Evolutionary conservation across 768 basidiomycete genomes (phyloP).

Genomic region (Cystofilobasidium capitatum): DNA sequence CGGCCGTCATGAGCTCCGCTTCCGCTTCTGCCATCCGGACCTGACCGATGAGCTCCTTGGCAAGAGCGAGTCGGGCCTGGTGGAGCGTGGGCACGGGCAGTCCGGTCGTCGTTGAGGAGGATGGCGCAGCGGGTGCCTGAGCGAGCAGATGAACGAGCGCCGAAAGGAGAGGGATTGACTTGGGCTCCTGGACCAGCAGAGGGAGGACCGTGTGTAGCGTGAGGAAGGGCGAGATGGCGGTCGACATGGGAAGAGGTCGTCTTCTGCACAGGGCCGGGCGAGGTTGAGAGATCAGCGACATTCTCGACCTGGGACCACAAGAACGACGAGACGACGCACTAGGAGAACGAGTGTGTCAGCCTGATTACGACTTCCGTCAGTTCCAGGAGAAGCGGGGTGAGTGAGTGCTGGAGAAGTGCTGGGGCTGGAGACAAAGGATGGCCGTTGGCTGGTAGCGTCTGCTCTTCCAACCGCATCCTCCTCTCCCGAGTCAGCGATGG

Average conservation of each 20-base stretch:
- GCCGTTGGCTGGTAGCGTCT: too few species aligned
- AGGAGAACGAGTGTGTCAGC: too few species aligned
- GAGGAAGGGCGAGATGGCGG: conserved; percentile 7
- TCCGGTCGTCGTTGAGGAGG: background rate
- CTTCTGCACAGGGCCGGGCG: background rate
- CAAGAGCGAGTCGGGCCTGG: background rate
- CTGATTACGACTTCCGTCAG: too few species aligned
- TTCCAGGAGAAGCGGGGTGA: too few species aligned
- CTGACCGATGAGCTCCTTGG: background rate
- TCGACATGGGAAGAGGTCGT: background rate
- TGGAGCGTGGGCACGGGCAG: background rate
- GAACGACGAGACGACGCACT: too few species aligned
- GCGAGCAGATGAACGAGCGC: conserved; percentile 3
- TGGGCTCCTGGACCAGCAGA: background rate
- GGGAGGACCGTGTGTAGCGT: conserved; percentile 3
- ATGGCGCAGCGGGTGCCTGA: background rate
- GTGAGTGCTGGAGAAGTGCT: too few species aligned
- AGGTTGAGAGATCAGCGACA: too few species aligned
- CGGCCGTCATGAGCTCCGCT: background rate
- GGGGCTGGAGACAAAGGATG: too few species aligned
- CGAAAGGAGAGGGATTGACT: conserved; percentile 14
- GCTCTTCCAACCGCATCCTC: too few species aligned
- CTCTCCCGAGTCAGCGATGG: background rate
- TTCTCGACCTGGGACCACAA: too few species aligned
- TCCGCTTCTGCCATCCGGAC: conserved; percentile 7